Evolutionary conservation across 2,329 filamentous ascomycete genomes (phyloP).

Genomic region (Fusarium drepaniforme): DNA sequence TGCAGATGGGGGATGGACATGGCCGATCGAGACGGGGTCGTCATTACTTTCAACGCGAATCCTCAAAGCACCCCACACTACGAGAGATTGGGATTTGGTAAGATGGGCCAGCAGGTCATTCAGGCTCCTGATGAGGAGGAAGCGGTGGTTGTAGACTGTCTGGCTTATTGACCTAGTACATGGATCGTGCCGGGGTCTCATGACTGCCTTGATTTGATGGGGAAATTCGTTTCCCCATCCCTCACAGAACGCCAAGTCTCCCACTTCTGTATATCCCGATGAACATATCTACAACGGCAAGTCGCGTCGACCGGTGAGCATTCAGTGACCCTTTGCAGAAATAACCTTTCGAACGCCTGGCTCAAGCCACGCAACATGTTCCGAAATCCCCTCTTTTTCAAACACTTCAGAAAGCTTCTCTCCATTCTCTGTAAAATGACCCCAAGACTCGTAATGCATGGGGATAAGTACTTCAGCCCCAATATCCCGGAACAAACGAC

Average conservation of each 20-base stretch:
- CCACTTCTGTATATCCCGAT: neutral
- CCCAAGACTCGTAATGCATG: conserved; percentile 23
- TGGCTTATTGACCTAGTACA: neutral
- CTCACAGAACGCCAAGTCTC: too few relatives aligned
- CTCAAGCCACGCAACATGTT: neutral
- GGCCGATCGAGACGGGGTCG: neutral
- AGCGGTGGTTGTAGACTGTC: neutral
- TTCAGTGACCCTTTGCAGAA: neutral
- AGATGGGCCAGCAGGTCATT: neutral
- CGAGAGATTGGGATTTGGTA: neutral
- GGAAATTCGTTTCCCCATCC: too few relatives aligned
- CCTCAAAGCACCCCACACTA: neutral
- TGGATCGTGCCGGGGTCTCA: neutral
- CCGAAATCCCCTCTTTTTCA: neutral
- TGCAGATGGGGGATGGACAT: neutral
- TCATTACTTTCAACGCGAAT: neutral
- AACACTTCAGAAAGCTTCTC: neutral
- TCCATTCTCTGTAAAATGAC: conserved; percentile 4
- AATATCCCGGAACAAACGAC: conserved; percentile 2
- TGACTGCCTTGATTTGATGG: neutral
- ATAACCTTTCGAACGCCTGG: neutral
- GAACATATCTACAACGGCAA: neutral
- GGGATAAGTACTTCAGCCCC: conserved; percentile 7
- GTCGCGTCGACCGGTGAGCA: neutral
- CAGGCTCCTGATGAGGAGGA: neutral